phyloP scores from a whole-genome alignment of 176 grass and related monocot genomes.

The Stipa capillata region DNA sequence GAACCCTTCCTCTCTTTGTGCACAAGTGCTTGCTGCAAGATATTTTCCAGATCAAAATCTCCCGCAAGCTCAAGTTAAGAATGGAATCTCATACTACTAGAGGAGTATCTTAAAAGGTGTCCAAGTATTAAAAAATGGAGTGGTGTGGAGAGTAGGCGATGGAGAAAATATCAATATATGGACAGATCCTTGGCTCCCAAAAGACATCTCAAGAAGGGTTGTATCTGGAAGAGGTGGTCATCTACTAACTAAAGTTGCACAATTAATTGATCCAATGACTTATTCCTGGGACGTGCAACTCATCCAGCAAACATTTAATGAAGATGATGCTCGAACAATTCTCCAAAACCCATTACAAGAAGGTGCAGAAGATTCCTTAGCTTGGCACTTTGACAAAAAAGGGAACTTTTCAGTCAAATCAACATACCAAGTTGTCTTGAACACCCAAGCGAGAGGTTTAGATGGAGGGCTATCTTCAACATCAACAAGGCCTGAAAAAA shows the following conservation, averaged over 20 bases:
- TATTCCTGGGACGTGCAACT: neutral
- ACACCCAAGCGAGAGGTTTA: neutral
- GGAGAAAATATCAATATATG: neutral
- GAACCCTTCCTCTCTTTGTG: neutral
- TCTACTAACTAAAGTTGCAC: neutral
- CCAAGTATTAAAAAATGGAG: neutral
- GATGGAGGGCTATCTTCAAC: neutral
- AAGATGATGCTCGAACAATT: neutral
- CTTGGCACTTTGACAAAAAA: neutral
- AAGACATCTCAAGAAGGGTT: neutral
- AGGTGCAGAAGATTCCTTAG: neutral
- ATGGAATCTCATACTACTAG: neutral
- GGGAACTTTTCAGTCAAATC: neutral
- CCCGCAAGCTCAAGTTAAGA: neutral
- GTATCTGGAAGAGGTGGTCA: neutral
- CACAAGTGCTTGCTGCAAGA: neutral
- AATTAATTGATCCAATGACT: neutral
- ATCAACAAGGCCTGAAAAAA: neutral
- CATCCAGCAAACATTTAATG: neutral
- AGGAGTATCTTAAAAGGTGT: neutral
- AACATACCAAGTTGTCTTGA: neutral
- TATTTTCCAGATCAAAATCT: neutral
- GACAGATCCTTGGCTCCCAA: neutral
- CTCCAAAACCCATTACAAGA: neutral
- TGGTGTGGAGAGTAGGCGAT: neutral